Evolutionary conservation across 1,139 yeast genomes (phyloP).

Genomic region (Pichia sp.): DNA sequence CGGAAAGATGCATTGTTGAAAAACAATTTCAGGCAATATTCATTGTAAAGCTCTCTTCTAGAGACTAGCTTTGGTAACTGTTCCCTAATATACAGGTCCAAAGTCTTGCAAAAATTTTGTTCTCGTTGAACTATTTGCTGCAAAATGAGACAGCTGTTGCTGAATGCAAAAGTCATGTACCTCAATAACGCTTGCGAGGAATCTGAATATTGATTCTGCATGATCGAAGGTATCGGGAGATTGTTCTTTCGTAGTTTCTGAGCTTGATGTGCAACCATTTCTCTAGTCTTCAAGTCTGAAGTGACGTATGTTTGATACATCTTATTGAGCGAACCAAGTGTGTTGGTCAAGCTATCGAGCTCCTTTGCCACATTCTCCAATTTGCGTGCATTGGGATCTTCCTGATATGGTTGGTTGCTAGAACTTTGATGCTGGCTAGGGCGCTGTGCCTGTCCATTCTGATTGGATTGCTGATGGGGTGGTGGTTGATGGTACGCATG

Average conservation of each 20-base stretch:
- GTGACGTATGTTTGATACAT: conserved; percentile 3
- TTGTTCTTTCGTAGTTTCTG: conserved; percentile 1
- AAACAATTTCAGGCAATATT: conserved; percentile 3
- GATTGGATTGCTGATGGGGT: not conserved
- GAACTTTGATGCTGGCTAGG: no score
- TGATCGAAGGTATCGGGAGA: conserved; percentile 1
- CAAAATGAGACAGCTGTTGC: conserved; percentile 1
- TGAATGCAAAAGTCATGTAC: conserved; percentile 3
- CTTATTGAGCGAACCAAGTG: not conserved
- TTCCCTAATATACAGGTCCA: conserved; percentile 3
- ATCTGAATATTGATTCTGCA: conserved; percentile 6
- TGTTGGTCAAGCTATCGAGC: no score
- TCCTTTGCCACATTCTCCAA: conserved; percentile 1
- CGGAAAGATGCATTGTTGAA: conserved; percentile 4
- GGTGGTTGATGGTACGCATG: conserved; percentile 1
- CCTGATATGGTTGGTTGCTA: no score
- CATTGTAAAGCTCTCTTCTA: not conserved
- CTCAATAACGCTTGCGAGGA: conserved; percentile 4
- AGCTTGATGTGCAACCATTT: conserved; percentile 2
- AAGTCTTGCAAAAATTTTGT: conserved; percentile 1
- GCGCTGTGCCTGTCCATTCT: not conserved
- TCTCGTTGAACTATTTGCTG: conserved; percentile 4
- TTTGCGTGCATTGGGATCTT: no score
- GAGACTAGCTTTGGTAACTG: not conserved
- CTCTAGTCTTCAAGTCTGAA: conserved; percentile 7